Percentiles rank a stretch among this genome's conserved stretches.
phyloP scores from a whole-genome alignment of 306 rosid genomes.

The Alnus glutinosa region DNA sequence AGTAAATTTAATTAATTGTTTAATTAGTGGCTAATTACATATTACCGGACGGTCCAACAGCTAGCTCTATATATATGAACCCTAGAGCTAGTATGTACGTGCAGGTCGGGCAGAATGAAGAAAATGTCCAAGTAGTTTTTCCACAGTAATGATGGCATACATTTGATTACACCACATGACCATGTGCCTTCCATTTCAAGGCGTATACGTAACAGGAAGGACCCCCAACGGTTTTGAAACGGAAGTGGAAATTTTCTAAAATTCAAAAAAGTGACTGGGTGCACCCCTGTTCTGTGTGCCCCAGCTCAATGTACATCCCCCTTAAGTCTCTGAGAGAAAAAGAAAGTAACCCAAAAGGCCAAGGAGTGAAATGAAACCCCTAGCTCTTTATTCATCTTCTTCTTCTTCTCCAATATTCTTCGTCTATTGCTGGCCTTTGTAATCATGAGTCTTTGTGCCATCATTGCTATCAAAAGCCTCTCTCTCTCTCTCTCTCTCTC shows the following conservation, averaged over 20 bases:
- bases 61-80: too few species aligned
- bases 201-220: slow-evolving; percentile 3
- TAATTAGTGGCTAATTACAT: too few species aligned
- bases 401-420: slow-evolving; percentile 43
- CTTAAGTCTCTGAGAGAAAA: slow-evolving; percentile 11
- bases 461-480: slow-evolving; percentile 66
- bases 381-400: slow-evolving; percentile 28
- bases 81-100: too few species aligned
- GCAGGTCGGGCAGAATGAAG: slow-evolving; percentile 2
- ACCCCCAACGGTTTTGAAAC: slow-evolving; percentile 26
- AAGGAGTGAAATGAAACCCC: slow-evolving; percentile 20
- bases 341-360: slow-evolving; percentile 26
- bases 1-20: too few species aligned
- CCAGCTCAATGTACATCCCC: not conserved
- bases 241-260: slow-evolving; percentile 40
- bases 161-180: slow-evolving; percentile 28
- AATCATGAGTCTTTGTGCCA: slow-evolving; percentile 71
- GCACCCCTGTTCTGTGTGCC: slow-evolving; percentile 33
- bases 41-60: too few species aligned
- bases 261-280: slow-evolving; percentile 29
- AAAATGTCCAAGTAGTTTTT: slow-evolving; percentile 39
- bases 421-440: slow-evolving; percentile 61
- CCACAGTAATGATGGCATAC: slow-evolving; percentile 40
- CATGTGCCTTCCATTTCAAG: slow-evolving; percentile 1
- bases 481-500: slow-evolving; percentile 21